Percentiles rank a stretch among this genome's conserved stretches.
These are phyloP conservation scores for Scortechinia acanthostroma DNA, from an alignment of 2,329 filamentous ascomycete genomes.

Conservation along the genomic window DNA sequence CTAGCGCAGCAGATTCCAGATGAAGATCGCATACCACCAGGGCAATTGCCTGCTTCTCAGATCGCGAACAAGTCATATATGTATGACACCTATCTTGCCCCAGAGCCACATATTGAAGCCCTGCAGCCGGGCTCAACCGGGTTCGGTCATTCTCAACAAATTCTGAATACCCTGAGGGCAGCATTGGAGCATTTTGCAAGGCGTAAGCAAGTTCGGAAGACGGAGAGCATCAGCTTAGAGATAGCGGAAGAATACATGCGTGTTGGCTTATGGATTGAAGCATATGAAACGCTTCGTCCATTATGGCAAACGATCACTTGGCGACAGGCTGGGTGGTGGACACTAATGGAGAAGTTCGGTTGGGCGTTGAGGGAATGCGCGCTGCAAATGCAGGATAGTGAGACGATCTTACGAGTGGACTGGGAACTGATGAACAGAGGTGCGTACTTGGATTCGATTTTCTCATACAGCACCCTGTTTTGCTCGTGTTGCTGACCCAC, in stretches of 20 bases:
- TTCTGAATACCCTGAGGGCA: conserved; percentile 34
- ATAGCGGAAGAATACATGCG: conserved; percentile 43
- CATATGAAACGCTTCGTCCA: conserved; percentile 37
- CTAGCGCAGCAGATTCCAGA: conserved; percentile 46
- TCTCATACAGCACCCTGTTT: background rate
- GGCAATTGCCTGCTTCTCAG: conserved; percentile 43
- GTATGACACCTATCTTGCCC: conserved; percentile 55
- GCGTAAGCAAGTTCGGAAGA: conserved; percentile 40
- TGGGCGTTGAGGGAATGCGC: conserved; percentile 45
- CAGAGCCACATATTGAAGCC: conserved; percentile 46
- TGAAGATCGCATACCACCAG: conserved; percentile 46
- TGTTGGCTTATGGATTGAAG: conserved; percentile 37
- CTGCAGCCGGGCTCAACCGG: conserved; percentile 29
- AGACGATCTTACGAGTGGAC: conserved; percentile 39
- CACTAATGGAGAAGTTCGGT: conserved; percentile 41
- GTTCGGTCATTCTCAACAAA: conserved; percentile 40
- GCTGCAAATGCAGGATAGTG: conserved; percentile 28
- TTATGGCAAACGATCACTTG: conserved; percentile 49
- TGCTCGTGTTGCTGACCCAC: too few species aligned
- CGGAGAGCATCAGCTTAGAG: conserved; percentile 43
- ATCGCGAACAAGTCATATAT: conserved; percentile 39
- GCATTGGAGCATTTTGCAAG: conserved; percentile 39
- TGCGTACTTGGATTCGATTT: conserved; percentile 2
- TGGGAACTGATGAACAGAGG: conserved; percentile 41
- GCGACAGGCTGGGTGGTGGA: conserved; percentile 52